These are phyloP conservation scores for Saccharomyces jurei DNA, from an alignment of 805 yeast genomes.

Conservation along the genomic window DNA sequence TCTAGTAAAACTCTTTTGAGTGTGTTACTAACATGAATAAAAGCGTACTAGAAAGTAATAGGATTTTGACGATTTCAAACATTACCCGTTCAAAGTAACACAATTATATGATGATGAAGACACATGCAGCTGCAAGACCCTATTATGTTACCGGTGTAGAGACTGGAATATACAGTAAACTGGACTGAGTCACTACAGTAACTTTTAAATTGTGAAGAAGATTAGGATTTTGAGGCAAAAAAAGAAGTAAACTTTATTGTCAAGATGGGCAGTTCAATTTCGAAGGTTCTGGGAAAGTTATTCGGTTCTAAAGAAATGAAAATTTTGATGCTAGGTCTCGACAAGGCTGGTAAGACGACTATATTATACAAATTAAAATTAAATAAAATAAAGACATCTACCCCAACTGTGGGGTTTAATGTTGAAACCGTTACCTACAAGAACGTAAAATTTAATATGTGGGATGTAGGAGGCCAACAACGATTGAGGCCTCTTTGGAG, in stretches of 20 bases:
- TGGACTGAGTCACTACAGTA: not conserved
- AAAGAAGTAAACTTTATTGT: not conserved
- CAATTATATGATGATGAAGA: not conserved
- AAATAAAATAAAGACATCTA: conserved; percentile 69
- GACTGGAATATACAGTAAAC: not conserved
- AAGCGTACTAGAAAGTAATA: not conserved
- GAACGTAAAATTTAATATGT: conserved; percentile 75
- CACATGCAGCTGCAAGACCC: not conserved
- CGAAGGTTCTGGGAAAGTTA: conserved; percentile 34
- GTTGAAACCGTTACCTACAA: conserved; percentile 79
- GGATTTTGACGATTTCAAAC: not conserved
- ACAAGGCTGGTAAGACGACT: conserved; percentile 89
- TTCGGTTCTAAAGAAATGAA: conserved; percentile 51
- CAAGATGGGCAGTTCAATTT: conserved; percentile 29
- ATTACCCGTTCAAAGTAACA: not conserved
- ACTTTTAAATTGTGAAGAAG: not conserved
- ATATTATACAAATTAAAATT: conserved; percentile 75
- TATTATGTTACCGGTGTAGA: not conserved
- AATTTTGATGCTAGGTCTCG: conserved; percentile 85
- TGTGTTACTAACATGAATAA: not conserved
- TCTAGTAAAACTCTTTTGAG: not conserved
- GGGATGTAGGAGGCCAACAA: conserved; percentile 97
- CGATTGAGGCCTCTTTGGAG: conserved; percentile 90
- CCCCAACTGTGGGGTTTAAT: conserved; percentile 91
- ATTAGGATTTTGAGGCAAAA: not conserved